phyloP scores from a whole-genome alignment of 441 rosid species.

The Pelargonium cotyledonis region DNA sequence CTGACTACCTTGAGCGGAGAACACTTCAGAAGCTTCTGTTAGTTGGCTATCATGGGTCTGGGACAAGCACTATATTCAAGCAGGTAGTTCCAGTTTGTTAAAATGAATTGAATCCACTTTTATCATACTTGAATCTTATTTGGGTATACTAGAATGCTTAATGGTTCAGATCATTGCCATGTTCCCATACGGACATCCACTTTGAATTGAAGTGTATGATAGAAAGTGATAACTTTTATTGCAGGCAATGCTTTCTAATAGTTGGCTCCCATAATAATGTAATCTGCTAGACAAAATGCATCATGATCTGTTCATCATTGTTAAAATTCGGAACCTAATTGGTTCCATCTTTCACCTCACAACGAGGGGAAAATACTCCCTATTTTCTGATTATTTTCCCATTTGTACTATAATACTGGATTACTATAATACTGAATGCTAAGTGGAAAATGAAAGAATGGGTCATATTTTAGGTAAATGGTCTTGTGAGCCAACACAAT shows the following conservation, averaged over 20 bases:
- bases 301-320: background rate
- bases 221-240: background rate
- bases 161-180: background rate
- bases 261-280: background rate
- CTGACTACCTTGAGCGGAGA: constrained; percentile 59
- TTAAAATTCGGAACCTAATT: background rate
- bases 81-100: constrained; percentile 37
- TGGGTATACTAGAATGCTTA: background rate
- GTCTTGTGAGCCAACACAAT: background rate
- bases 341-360: background rate
- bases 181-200: background rate
- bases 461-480: background rate
- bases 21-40: constrained; percentile 62
- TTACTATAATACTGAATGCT: background rate
- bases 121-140: background rate
- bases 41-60: constrained; percentile 61
- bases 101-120: background rate
- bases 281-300: background rate
- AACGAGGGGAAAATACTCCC: background rate
- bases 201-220: background rate
- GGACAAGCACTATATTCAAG: constrained; percentile 82
- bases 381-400: background rate
- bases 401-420: background rate
- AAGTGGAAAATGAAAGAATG: background rate
- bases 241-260: background rate